Conservation (phyloP, 2,329 filamentous ascomycete species). For the Alternaria arborescens region DNA sequence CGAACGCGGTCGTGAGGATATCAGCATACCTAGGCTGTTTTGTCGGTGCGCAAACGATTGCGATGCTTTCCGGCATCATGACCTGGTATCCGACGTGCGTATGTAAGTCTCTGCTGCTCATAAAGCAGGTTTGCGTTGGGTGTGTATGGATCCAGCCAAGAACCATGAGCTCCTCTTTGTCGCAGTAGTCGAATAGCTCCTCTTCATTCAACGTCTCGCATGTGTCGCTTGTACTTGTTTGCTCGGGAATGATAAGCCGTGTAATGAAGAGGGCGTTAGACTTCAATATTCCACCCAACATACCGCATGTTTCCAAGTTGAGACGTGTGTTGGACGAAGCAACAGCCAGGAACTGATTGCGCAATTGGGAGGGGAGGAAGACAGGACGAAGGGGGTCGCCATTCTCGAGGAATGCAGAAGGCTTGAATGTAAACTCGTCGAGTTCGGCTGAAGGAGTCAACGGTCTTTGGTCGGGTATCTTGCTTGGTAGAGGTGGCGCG, state of each 20-base stretch:
- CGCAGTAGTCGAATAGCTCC: conserved; percentile 87
- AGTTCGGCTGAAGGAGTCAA: conserved; percentile 52
- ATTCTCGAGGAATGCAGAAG: conserved; percentile 88
- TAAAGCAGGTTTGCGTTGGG: conserved; percentile 95
- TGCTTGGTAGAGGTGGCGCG: conserved; percentile 44
- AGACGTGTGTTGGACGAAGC: conserved; percentile 78
- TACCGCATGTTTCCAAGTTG: conserved; percentile 94
- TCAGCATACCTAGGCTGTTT: conserved; percentile 75
- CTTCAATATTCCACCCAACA: conserved; percentile 88
- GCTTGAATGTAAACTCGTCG: conserved; percentile 79
- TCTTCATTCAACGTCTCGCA: conserved; percentile 93
- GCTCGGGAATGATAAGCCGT: conserved; percentile 87
- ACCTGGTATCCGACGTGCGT: conserved; percentile 95
- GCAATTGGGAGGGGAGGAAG: conserved; percentile 81
- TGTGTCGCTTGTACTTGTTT: conserved; percentile 88
- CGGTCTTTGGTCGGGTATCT: conserved; percentile 42
- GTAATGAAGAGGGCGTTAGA: conserved; percentile 94
- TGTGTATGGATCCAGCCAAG: conserved; percentile 99
- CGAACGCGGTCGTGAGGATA: neutral
- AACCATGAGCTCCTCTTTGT: conserved; percentile 81
- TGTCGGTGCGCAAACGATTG: conserved; percentile 92
- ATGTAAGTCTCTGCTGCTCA: conserved; percentile 93
- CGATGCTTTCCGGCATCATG: conserved; percentile 95
- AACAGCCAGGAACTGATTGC: conserved; percentile 75
- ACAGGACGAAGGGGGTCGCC: conserved; percentile 86